phyloP scores from a whole-genome alignment of 2,329 filamentous ascomycete species.

The Teratosphaeria destructans region DNA sequence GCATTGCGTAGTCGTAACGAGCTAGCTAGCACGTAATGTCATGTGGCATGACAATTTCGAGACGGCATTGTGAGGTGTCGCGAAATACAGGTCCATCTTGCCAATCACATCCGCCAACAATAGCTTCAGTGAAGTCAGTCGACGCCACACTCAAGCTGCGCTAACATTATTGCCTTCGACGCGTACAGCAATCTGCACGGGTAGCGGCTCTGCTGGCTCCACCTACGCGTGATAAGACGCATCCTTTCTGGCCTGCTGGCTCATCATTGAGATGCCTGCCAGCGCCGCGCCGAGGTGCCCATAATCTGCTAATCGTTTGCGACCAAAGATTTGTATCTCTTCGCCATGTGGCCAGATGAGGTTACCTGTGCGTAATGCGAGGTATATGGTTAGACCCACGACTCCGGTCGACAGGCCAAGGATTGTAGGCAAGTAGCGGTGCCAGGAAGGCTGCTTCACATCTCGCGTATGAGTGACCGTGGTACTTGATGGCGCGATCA shows the following conservation, averaged over 20 bases:
- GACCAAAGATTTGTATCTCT: slow-evolving; percentile 24
- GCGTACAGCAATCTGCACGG: background rate
- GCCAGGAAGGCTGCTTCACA: slow-evolving; percentile 4
- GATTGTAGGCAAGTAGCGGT: slow-evolving; percentile 12
- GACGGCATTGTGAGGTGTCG: background rate
- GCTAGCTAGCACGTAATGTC: background rate
- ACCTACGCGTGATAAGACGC: background rate
- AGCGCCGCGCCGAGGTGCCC: slow-evolving; percentile 26
- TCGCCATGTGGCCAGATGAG: slow-evolving; percentile 25
- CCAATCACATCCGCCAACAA: too few relatives aligned
- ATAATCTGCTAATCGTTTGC: slow-evolving; percentile 23
- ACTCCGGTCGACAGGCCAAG: slow-evolving; percentile 10
- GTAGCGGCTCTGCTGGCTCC: background rate
- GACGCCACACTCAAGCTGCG: background rate
- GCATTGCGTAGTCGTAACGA: background rate
- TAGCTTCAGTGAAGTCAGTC: too few relatives aligned
- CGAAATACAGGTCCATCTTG: background rate
- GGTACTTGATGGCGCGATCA: background rate
- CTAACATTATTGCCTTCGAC: background rate
- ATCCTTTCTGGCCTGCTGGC: background rate
- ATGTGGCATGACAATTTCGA: background rate
- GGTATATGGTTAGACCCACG: slow-evolving; percentile 11
- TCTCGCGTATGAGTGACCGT: slow-evolving; percentile 1
- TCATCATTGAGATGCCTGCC: slow-evolving; percentile 13
- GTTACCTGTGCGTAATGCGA: slow-evolving; percentile 14